Percentiles rank a stretch among this genome's conserved stretches.
Evolutionary conservation across 1,284 basidiomycete species (phyloP).

Genomic region (Trametes polyzona): DNA sequence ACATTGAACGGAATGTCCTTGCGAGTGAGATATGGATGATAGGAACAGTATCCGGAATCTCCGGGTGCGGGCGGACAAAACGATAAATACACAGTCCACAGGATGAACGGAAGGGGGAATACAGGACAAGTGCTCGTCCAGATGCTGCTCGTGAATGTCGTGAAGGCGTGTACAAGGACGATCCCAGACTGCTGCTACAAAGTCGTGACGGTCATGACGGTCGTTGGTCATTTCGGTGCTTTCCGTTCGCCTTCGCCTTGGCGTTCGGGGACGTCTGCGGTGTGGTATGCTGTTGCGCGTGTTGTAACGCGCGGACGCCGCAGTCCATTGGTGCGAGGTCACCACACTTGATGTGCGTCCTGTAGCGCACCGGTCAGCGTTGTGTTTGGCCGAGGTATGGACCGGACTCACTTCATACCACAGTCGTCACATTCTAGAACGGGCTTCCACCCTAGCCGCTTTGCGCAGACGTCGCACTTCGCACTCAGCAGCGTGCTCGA

Average conservation of each 20-base stretch:
- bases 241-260: constrained; percentile 23
- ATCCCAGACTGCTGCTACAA: not conserved
- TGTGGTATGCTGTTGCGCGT: constrained; percentile 1
- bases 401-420: constrained; percentile 57
- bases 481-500: constrained; percentile 67
- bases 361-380: constrained; percentile 35
- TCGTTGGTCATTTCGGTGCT: constrained; percentile 20
- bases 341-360: constrained; percentile 83
- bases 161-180: not conserved
- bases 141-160: constrained; percentile 16
- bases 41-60: not conserved
- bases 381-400: not conserved
- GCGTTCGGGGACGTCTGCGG: constrained; percentile 16
- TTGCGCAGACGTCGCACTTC: constrained; percentile 83
- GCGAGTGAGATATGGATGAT: not conserved
- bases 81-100: not conserved
- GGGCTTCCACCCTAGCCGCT: constrained; percentile 84
- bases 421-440: constrained; percentile 91
- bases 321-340: constrained; percentile 81
- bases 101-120: not conserved
- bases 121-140: constrained; percentile 3
- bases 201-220: constrained; percentile 9
- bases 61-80: not conserved
- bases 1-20: constrained; percentile 12
- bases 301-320: constrained; percentile 49